A percentile compares a stretch with the other conserved stretches of the same genome.
Evolutionary conservation across 345 rosid genomes (phyloP).

Genomic region (Linum lewisii): DNA sequence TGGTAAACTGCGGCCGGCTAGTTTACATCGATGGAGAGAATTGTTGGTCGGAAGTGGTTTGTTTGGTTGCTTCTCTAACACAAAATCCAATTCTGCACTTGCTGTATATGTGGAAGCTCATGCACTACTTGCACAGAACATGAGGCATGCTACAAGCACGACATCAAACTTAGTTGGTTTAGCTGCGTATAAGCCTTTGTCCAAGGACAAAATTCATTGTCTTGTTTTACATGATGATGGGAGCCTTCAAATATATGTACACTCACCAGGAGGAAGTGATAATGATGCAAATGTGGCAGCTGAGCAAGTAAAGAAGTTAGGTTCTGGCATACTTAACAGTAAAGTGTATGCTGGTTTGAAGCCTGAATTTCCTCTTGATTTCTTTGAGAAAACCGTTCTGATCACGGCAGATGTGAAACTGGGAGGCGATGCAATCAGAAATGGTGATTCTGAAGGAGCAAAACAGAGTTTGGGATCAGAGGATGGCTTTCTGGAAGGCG

Average conservation of each 20-base stretch:
- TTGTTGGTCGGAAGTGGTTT: slow-evolving; percentile 67
- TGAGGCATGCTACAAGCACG: slow-evolving; percentile 72
- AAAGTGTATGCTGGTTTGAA: slow-evolving; percentile 72
- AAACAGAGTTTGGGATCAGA: slow-evolving; percentile 84
- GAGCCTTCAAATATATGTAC: slow-evolving; percentile 91
- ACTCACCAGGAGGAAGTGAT: slow-evolving; percentile 55
- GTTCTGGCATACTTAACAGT: slow-evolving; percentile 72
- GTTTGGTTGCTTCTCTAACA: slow-evolving; percentile 68
- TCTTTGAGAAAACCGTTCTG: slow-evolving; percentile 91
- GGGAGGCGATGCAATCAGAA: slow-evolving; percentile 85
- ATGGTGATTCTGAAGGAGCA: slow-evolving; percentile 87
- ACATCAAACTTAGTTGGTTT: slow-evolving; percentile 85
- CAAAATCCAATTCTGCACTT: slow-evolving; percentile 67
- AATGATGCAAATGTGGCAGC: slow-evolving; percentile 48
- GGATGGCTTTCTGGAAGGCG: slow-evolving; percentile 90
- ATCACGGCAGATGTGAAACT: slow-evolving; percentile 87
- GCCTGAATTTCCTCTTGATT: slow-evolving; percentile 94
- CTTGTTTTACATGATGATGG: slow-evolving; percentile 97
- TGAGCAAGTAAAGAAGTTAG: slow-evolving; percentile 79
- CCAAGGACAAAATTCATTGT: slow-evolving; percentile 86
- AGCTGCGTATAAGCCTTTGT: slow-evolving; percentile 83
- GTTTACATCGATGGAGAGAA: slow-evolving; percentile 89
- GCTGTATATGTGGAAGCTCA: slow-evolving; percentile 52
- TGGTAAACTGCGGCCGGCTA: slow-evolving; percentile 57
- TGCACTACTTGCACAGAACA: slow-evolving; percentile 63